These are phyloP conservation scores for Tolypocladium ovalisporum DNA, from an alignment of 2,329 filamentous ascomycete genomes.

Conservation along the genomic window DNA sequence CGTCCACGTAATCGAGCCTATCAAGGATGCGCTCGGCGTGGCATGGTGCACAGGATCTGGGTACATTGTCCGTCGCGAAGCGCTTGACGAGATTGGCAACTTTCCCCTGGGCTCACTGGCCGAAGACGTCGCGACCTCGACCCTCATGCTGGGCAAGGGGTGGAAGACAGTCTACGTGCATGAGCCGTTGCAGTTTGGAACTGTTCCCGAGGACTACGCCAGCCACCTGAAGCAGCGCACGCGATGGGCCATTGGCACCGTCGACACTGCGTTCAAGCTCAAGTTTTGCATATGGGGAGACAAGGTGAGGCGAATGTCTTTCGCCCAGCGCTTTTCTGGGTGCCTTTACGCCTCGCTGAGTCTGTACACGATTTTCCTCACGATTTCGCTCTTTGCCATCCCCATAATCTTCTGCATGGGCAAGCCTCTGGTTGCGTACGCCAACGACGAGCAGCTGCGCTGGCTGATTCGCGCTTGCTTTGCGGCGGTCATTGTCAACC, in stretches of 20 bases:
- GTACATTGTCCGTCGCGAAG: constrained; percentile 46
- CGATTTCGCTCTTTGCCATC: constrained; percentile 44
- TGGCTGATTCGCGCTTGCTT: constrained; percentile 48
- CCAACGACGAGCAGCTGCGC: constrained; percentile 39
- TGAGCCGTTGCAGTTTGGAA: constrained; percentile 49
- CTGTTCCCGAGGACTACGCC: constrained; percentile 44
- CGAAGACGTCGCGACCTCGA: constrained; percentile 50
- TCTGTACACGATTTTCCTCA: constrained; percentile 44
- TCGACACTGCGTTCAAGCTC: constrained; percentile 49
- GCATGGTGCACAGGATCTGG: constrained; percentile 58
- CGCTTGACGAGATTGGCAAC: constrained; percentile 49
- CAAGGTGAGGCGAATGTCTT: constrained; percentile 38
- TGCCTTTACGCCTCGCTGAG: constrained; percentile 45
- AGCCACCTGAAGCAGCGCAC: constrained; percentile 47
- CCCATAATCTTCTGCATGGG: constrained; percentile 47
- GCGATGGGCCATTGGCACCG: constrained; percentile 43
- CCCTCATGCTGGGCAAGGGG: constrained; percentile 45
- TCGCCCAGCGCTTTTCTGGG: constrained; percentile 46
- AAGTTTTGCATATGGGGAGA: constrained; percentile 48
- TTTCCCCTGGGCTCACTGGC: constrained; percentile 49
- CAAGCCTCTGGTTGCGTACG: constrained; percentile 45
- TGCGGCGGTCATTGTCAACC: constrained; percentile 35
- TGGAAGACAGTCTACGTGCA: constrained; percentile 53
- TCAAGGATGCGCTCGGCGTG: constrained; percentile 39
- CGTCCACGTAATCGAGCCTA: constrained; percentile 40